These are phyloP conservation scores for Vitis hybrid DNA, from an alignment of 177 flowering plant genomes.

Conservation along the genomic window DNA sequence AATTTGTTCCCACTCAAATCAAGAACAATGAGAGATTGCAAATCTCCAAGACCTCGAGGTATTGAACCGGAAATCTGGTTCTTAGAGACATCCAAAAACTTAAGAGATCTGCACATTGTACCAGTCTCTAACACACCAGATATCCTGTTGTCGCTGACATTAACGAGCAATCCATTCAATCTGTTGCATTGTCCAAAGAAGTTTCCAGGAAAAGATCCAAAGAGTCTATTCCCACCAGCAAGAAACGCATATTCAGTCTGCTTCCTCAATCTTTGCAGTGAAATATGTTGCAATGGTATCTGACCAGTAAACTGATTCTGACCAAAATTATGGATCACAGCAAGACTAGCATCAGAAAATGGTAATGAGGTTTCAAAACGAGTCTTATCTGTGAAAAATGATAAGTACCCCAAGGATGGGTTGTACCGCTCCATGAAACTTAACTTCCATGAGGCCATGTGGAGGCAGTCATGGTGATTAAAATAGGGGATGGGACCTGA, in stretches of 20 bases:
- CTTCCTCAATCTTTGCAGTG: conserved; percentile 8
- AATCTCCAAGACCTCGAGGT: conserved; percentile 18
- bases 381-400: conserved; percentile 5
- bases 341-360: conserved; percentile 2
- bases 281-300: conserved; percentile 10
- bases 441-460: background rate
- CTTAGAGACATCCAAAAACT: conserved; percentile 20
- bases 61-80: conserved; percentile 22
- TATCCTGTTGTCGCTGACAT: conserved; percentile 24
- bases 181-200: conserved; percentile 12
- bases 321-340: conserved; percentile 20
- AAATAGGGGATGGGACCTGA: conserved; percentile 30
- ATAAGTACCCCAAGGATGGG: conserved; percentile 3
- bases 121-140: conserved; percentile 20
- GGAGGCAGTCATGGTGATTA: conserved; percentile 1
- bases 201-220: conserved; percentile 19
- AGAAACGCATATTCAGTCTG: conserved; percentile 19
- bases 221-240: conserved; percentile 19
- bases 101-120: conserved; percentile 20
- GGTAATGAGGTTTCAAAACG: background rate
- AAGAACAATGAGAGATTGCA: conserved; percentile 20
- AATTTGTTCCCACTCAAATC: conserved; percentile 24
- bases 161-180: conserved; percentile 17
- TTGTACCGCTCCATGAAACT: background rate
- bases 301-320: conserved; percentile 22